These are phyloP conservation scores for Spergularia marina DNA, from an alignment of 148 eudicot species.

Conservation along the genomic window DNA sequence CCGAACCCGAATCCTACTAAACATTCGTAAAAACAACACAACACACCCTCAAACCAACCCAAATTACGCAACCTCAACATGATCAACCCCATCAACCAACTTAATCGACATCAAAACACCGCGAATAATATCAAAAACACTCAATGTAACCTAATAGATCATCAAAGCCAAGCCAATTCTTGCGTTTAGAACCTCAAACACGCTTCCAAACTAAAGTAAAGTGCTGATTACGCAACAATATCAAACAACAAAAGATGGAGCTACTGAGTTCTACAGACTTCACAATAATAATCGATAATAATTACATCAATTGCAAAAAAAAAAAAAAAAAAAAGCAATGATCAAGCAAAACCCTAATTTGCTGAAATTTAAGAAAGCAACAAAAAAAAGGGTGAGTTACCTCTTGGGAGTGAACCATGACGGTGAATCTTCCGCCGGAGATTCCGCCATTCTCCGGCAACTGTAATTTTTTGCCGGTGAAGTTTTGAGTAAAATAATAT, in stretches of 20 bases:
- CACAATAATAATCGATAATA: not conserved
- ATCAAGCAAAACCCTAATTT: not conserved
- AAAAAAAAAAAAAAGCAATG: not conserved
- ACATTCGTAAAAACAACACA: no score
- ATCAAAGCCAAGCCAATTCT: no score
- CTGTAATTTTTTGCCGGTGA: not conserved
- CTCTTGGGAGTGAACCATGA: slow-evolving; percentile 45
- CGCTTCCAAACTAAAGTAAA: not conserved
- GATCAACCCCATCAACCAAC: not conserved
- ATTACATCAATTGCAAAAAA: no score
- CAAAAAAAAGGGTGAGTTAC: slow-evolving; percentile 4
- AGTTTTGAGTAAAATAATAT: not conserved
- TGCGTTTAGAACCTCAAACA: not conserved
- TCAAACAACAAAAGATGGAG: not conserved
- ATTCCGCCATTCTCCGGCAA: slow-evolving; percentile 24
- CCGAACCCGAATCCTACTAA: no score
- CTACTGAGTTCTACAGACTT: not conserved
- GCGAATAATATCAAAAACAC: no score
- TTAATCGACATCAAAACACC: not conserved
- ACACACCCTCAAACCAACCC: not conserved
- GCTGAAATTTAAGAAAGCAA: not conserved
- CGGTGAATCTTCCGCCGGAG: slow-evolving; percentile 29
- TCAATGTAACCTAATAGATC: no score
- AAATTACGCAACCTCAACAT: not conserved
- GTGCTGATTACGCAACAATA: not conserved